Evolutionary conservation across 2,329 filamentous ascomycete genomes (phyloP).

Genomic region (Plectosphaerella cucumerina): DNA sequence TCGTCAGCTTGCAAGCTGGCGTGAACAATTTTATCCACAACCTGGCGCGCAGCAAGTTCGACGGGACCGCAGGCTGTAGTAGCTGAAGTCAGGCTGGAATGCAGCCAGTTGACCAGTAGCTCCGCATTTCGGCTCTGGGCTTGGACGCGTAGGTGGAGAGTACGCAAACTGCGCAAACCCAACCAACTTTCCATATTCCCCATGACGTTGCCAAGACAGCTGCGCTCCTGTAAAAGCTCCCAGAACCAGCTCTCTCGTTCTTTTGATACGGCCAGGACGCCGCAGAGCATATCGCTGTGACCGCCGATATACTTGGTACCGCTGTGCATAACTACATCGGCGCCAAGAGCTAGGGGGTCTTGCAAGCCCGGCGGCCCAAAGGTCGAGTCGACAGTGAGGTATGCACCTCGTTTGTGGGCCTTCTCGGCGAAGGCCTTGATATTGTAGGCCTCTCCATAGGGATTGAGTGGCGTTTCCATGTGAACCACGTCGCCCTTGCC

Average conservation of each 20-base stretch:
- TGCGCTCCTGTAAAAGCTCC: conserved; percentile 61
- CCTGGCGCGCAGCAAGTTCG: conserved; percentile 38
- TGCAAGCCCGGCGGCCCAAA: conserved; percentile 88
- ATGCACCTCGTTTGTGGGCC: conserved; percentile 69
- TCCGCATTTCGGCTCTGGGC: conserved; percentile 71
- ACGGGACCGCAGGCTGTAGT: conserved; percentile 32
- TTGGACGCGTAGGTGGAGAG: conserved; percentile 76
- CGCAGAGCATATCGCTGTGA: conserved; percentile 89
- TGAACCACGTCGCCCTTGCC: conserved; percentile 81
- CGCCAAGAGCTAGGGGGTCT: conserved; percentile 77
- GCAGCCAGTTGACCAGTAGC: conserved; percentile 68
- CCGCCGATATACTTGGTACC: conserved; percentile 97
- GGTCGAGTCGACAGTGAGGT: conserved; percentile 81
- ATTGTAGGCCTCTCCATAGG: conserved; percentile 74
- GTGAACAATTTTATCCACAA: conserved; percentile 64
- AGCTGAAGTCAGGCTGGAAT: conserved; percentile 18
- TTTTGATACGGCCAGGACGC: conserved; percentile 64
- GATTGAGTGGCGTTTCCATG: conserved; percentile 91
- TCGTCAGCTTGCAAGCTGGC: conserved; percentile 70
- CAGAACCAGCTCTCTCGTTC: conserved; percentile 36
- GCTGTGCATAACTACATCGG: conserved; percentile 85
- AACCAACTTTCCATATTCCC: conserved; percentile 91
- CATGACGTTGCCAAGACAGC: conserved; percentile 80
- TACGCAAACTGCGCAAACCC: conserved; percentile 79
- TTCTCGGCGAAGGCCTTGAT: conserved; percentile 67